Evolutionary conservation across 2,329 filamentous ascomycete genomes (phyloP).

Genomic region (Verticillium tricorpus): DNA sequence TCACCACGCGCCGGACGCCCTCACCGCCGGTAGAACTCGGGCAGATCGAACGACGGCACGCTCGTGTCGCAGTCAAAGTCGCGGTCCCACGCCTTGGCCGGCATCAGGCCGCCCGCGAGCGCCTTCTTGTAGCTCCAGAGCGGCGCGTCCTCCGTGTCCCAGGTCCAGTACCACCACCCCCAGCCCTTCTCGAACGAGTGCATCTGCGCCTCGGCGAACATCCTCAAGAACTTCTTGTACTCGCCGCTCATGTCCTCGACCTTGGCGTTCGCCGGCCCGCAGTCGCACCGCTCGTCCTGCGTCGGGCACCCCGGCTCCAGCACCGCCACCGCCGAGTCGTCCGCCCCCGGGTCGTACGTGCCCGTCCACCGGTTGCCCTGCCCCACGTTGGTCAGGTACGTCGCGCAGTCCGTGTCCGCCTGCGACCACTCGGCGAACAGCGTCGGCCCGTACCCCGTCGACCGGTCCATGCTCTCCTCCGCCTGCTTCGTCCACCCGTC

Average conservation of each 20-base stretch:
- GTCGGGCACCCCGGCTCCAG: conserved; percentile 72
- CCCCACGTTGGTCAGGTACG: conserved; percentile 83
- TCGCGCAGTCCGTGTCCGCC: conserved; percentile 91
- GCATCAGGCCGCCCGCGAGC: conserved; percentile 72
- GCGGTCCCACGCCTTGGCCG: conserved; percentile 65
- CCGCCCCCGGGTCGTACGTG: conserved; percentile 67
- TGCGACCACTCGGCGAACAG: conserved; percentile 97
- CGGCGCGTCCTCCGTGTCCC: conserved; percentile 79
- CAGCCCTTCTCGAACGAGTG: conserved; percentile 84
- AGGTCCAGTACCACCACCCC: conserved; percentile 99
- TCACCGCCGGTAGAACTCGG: conserved; percentile 40
- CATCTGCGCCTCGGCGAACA: conserved; percentile 97
- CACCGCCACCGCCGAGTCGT: conserved; percentile 45
- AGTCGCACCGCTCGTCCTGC: conserved; percentile 62
- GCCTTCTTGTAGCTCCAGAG: conserved; percentile 94
- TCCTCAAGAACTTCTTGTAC: conserved; percentile 82
- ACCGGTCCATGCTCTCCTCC: conserved; percentile 62
- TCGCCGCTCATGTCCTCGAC: conserved; percentile 59
- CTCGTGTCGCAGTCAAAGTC: conserved; percentile 62
- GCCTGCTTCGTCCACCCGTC: conserved; percentile 81
- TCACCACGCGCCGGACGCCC: neutral
- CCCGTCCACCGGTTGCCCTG: conserved; percentile 90
- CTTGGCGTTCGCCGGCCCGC: conserved; percentile 70
- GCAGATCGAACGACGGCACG: conserved; percentile 52
- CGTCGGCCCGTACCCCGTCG: conserved; percentile 84